phyloP scores from a whole-genome alignment of 805 yeast genomes.

The Candida ficus region DNA sequence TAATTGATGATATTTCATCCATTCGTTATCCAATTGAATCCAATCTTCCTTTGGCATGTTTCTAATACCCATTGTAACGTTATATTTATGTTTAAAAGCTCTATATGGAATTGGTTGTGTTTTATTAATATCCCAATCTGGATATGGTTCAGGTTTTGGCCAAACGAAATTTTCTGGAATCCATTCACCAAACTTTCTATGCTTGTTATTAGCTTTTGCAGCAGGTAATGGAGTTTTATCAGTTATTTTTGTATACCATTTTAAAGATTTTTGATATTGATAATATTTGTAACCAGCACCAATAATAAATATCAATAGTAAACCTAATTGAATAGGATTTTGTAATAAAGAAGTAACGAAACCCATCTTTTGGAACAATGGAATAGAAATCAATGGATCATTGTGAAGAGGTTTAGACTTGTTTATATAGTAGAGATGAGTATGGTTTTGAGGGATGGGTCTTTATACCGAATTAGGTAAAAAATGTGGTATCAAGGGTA shows the following conservation, averaged over 20 bases:
- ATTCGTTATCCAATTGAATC: conserved; percentile 67
- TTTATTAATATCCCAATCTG: conserved; percentile 19
- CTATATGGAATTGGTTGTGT: conserved; percentile 22
- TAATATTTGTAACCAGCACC: neutral
- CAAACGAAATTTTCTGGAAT: conserved; percentile 43
- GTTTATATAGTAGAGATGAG: too few relatives aligned
- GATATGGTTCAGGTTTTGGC: conserved; percentile 44
- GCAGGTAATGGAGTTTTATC: conserved; percentile 27
- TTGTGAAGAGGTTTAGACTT: too few relatives aligned
- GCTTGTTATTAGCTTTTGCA: conserved; percentile 36
- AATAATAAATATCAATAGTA: too few relatives aligned
- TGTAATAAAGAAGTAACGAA: neutral
- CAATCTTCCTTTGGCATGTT: conserved; percentile 55
- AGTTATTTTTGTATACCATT: conserved; percentile 5
- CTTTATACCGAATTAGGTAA: too few relatives aligned
- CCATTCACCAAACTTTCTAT: conserved; percentile 48
- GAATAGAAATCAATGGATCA: too few relatives aligned
- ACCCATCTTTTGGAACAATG: too few relatives aligned
- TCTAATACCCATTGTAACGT: conserved; percentile 66
- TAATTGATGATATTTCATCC: conserved; percentile 48
- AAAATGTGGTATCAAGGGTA: too few relatives aligned
- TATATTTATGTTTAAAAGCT: conserved; percentile 61
- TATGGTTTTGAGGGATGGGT: too few relatives aligned
- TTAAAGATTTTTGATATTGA: neutral
- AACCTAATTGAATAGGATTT: too few relatives aligned